A percentile compares a stretch with the other conserved stretches of the same genome.
Conservation (phyloP, 208 protist species). For the Leishmania tropica region DNA sequence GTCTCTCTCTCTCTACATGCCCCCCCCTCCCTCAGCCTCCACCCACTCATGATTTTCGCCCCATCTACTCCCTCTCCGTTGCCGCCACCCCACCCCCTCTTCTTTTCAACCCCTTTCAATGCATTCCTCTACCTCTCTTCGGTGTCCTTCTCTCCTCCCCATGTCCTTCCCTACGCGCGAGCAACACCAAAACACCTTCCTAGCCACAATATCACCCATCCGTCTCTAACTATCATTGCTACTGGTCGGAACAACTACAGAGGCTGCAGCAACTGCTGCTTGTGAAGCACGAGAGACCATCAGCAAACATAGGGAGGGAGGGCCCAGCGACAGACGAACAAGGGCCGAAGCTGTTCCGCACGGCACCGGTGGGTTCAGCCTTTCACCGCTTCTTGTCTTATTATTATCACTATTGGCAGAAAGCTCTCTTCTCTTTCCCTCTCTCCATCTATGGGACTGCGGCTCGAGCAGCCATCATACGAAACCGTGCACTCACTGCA, state of each 20-base stretch:
- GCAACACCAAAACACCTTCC: background rate
- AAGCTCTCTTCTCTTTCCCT: background rate
- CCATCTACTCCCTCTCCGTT: background rate
- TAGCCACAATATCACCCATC: background rate
- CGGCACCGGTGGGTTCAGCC: background rate
- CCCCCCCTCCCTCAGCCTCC: background rate
- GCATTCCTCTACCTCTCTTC: background rate
- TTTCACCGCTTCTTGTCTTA: too few relatives aligned
- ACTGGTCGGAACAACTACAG: background rate
- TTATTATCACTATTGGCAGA: background rate
- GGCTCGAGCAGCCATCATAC: background rate
- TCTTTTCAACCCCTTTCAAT: background rate
- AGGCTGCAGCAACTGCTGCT: background rate
- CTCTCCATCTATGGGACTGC: background rate
- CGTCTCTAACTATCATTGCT: background rate
- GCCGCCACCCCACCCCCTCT: background rate
- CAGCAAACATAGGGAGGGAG: background rate
- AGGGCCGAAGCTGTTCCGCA: background rate
- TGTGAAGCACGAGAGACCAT: background rate
- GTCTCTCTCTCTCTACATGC: background rate
- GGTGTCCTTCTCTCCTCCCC: background rate
- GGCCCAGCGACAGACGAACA: background rate
- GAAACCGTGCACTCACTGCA: background rate
- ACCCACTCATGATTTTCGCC: background rate
- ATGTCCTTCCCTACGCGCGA: background rate